Evolutionary conservation across 495 filamentous ascomycete genomes (phyloP).

Genomic region (Neurospora sp.): DNA sequence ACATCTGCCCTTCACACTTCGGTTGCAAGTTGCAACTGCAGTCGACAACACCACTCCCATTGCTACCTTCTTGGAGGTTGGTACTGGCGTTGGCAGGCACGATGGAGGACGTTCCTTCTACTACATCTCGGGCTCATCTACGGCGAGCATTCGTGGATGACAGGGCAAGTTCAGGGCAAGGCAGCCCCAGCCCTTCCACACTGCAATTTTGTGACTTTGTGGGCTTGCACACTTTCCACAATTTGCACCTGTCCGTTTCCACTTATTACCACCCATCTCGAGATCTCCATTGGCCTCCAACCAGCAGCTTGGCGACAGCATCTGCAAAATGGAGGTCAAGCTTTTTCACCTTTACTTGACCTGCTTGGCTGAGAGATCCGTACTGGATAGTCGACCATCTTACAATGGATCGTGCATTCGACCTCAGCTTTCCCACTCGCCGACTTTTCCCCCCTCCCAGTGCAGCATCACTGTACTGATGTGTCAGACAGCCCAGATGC

Average conservation of each 20-base stretch:
- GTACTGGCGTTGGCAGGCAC: neutral
- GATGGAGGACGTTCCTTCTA: neutral
- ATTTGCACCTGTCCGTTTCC: neutral
- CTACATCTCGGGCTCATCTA: neutral
- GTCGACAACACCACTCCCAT: neutral
- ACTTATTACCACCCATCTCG: neutral
- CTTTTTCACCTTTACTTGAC: neutral
- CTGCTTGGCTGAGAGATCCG: neutral
- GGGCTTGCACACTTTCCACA: neutral
- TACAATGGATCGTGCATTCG: neutral
- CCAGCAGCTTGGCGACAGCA: neutral
- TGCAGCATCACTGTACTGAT: neutral
- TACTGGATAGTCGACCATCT: neutral
- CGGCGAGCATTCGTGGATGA: neutral
- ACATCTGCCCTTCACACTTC: neutral
- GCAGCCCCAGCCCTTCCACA: neutral
- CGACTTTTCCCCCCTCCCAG: neutral
- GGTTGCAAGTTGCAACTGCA: neutral
- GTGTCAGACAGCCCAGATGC: neutral
- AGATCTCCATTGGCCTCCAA: neutral
- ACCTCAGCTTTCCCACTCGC: neutral
- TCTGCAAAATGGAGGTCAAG: neutral
- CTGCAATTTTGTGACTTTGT: neutral
- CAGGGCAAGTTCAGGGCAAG: neutral
- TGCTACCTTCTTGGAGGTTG: neutral